These are phyloP conservation scores for Chamaecrista fasciculata DNA, from an alignment of 306 rosid genomes.

Conservation along the genomic window DNA sequence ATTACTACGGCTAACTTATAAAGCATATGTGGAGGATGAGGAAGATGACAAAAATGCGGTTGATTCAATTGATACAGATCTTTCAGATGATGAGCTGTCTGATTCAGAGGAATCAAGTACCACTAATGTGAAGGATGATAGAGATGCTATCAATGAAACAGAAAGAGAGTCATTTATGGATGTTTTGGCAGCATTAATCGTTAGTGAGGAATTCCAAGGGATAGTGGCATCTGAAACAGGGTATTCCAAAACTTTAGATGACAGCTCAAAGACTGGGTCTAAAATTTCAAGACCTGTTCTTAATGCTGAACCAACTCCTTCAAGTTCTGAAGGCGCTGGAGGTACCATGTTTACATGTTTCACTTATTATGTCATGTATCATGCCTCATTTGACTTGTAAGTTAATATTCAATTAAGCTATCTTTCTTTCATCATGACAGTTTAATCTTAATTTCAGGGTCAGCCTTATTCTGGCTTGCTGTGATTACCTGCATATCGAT, in stretches of 20 bases:
- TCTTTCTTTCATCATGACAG: constrained; percentile 13
- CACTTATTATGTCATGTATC: not conserved
- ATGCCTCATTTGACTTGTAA: constrained; percentile 9
- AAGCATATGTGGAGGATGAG: constrained; percentile 98
- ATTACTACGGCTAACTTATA: constrained; percentile 87
- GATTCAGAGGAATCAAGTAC: constrained; percentile 59
- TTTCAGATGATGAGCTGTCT: constrained; percentile 77
- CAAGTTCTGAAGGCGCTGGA: constrained; percentile 45
- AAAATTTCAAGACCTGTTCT: constrained; percentile 41
- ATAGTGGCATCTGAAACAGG: constrained; percentile 87
- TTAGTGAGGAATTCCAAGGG: constrained; percentile 96
- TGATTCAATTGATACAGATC: constrained; percentile 52
- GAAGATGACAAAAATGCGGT: constrained; percentile 71
- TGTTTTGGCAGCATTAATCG: constrained; percentile 88
- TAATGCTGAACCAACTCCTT: constrained; percentile 41
- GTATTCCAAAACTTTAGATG: constrained; percentile 47
- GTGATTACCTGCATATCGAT: constrained; percentile 64
- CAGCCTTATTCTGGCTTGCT: constrained; percentile 79
- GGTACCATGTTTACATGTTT: constrained; percentile 45
- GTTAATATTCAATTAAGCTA: not conserved
- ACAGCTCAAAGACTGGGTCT: constrained; percentile 41
- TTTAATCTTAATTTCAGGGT: constrained; percentile 58
- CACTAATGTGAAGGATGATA: constrained; percentile 34
- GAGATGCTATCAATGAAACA: constrained; percentile 36
- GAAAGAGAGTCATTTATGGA: constrained; percentile 90